Evolutionary conservation across 2,329 filamentous ascomycete genomes (phyloP), one percentile per base, ranked within the genome.

Genomic region (Sporothrix mexicana): DNA sequence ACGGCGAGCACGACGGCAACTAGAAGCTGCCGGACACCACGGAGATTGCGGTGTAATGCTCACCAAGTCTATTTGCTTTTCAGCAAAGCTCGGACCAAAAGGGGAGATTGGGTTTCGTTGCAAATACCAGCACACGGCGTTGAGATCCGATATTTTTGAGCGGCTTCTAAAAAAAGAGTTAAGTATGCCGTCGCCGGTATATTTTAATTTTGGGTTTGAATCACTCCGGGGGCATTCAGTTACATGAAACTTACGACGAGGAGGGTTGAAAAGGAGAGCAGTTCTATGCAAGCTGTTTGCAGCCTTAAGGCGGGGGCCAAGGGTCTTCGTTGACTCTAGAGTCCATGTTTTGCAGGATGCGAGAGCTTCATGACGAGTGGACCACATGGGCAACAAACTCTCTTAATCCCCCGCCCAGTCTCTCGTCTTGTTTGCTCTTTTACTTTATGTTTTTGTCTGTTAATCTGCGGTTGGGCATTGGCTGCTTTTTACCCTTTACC

Each of bases 1-100:
- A 89, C 77, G 87, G 86, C 81, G 85, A 88, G 72, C 81, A 85
- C 78, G 85, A 88, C 76, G 85, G 83, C 81, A 86, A 87, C 78
- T 84, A 82, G 78, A 75, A 74, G 69, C 75, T 76, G 75, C 64
- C 74, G 41, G 66, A 72, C 5, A 13, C 72, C 69, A 15, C 72
- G 61, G 71, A 74, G 47, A 70, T 74, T 51, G n/a, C 72, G 53
- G 75, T 72, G 20, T 55, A 69, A 67, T 75, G 61, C 61, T 47
- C 41, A 15, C 17, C 41, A 66, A 12, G 61, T 47, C 41, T 47
- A n/a, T 36, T 30, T 41, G 13, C 47, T 13, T 41, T n/a, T 59
- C 62, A 30, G 25, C 47, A 25, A 71, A 68, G 36, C 68, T 61
- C 71, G 30, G 45, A 67, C 43, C 20, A 71, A 74, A 72, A 72